Conservation (phyloP, 106 monocot species). For the Chionographis japonica region DNA sequence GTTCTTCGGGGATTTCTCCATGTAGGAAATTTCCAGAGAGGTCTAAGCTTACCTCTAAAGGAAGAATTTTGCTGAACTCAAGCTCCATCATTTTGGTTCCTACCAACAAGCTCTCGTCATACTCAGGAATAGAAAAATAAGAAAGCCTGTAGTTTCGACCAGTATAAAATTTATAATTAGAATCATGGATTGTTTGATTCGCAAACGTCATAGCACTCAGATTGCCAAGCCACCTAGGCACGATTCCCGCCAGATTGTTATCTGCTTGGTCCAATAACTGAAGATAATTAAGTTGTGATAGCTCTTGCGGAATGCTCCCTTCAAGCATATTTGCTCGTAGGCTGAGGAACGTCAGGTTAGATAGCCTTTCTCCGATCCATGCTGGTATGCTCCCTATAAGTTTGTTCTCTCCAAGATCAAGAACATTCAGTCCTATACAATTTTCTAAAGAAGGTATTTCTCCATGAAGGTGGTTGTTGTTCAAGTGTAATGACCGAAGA, state of each 20-base stretch:
- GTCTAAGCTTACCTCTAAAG: too few species aligned
- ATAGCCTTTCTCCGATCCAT: conserved; percentile 1
- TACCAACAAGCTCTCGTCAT: too few species aligned
- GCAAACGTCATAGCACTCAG: not conserved
- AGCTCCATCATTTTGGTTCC: too few species aligned
- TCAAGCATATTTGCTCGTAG: conserved; percentile 5
- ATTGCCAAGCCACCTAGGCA: not conserved
- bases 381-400: conserved; percentile 2
- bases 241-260: conserved; percentile 5
- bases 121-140: too few species aligned
- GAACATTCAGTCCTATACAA: not conserved
- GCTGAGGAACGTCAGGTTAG: not conserved
- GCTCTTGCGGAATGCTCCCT: conserved; percentile 1
- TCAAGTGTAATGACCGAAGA: not conserved
- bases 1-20: conserved; percentile 2
- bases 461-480: not conserved
- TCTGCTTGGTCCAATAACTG: conserved; percentile 4
- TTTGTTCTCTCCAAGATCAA: conserved; percentile 10
- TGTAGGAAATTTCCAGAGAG: too few species aligned
- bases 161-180: too few species aligned
- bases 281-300: not conserved
- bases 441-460: conserved; percentile 2
- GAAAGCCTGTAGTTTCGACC: too few species aligned
- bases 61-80: too few species aligned
- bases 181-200: too few species aligned